These are phyloP conservation scores for Termitomyces sp. DNA, from an alignment of 768 basidiomycete genomes.

Conservation along the genomic window DNA sequence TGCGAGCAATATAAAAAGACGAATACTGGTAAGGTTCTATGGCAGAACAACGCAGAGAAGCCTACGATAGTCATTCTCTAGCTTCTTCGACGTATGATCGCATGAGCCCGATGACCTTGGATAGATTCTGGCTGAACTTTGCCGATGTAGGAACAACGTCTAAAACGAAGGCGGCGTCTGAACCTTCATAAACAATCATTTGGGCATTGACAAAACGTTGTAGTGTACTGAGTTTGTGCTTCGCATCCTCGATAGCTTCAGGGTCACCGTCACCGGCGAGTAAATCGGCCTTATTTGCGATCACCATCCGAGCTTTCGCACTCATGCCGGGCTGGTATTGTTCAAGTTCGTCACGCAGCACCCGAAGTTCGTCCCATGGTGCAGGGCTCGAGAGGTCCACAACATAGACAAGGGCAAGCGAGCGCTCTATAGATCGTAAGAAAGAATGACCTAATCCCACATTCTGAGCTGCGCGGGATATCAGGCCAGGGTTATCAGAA, in stretches of 20 bases:
- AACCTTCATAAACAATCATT: conserved; percentile 26
- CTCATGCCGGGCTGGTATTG: conserved; percentile 78
- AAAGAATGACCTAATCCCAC: conserved; percentile 93
- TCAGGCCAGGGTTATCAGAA: conserved; percentile 94
- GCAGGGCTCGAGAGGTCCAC: conserved; percentile 75
- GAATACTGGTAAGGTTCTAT: not conserved
- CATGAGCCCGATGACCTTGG: conserved; percentile 62
- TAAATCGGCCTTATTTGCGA: conserved; percentile 94
- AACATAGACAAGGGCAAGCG: conserved; percentile 85
- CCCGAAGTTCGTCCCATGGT: conserved; percentile 73
- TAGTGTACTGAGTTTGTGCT: conserved; percentile 48
- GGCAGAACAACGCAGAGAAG: not conserved
- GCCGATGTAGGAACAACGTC: conserved; percentile 82
- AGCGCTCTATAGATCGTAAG: conserved; percentile 88
- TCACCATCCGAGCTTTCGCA: conserved; percentile 67
- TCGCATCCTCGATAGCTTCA: conserved; percentile 46
- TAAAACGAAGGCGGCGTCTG: conserved; percentile 27
- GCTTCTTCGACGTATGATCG: conserved; percentile 53
- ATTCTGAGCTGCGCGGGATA: conserved; percentile 79
- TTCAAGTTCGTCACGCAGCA: conserved; percentile 79
- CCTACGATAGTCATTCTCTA: conserved; percentile 11
- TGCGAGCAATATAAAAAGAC: not conserved
- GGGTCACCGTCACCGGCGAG: conserved; percentile 48
- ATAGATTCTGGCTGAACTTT: conserved; percentile 80
- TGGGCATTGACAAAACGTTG: conserved; percentile 49